Percentiles rank a stretch among this genome's conserved stretches.
These are phyloP conservation scores for Acanthamoeba castellanii DNA, from an alignment of 208 protist species.

Conservation along the genomic window DNA sequence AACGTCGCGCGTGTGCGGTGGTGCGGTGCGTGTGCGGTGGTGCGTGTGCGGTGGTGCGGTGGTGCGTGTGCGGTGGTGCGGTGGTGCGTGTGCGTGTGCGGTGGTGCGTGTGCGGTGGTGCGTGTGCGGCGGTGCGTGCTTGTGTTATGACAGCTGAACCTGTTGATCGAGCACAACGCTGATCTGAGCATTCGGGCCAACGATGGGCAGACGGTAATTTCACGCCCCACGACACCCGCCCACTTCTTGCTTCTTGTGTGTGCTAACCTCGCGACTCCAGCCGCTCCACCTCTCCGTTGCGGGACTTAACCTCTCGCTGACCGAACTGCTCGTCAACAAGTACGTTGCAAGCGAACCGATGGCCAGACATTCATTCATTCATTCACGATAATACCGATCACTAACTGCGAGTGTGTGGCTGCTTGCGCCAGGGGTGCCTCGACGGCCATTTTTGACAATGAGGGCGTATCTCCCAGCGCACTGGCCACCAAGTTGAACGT, in stretches of 20 bases:
- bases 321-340: slow-evolving; percentile 53
- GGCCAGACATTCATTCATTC: too few relatives aligned
- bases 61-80: neutral
- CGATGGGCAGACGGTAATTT: neutral
- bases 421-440: neutral
- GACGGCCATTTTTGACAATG: slow-evolving; percentile 38
- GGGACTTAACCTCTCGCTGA: neutral
- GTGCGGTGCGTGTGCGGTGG: neutral
- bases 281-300: neutral
- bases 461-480: neutral
- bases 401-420: neutral
- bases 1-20: too few relatives aligned
- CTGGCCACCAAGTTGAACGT: slow-evolving; percentile 26
- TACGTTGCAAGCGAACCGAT: neutral
- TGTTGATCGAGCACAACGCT: neutral
- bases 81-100: too few relatives aligned
- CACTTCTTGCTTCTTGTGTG: neutral
- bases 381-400: too few relatives aligned
- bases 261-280: neutral
- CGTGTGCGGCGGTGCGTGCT: neutral
- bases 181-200: slow-evolving; percentile 20
- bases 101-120: neutral
- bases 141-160: neutral
- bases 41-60: neutral
- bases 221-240: neutral